Evolutionary conservation across 352 stramenopile genomes (phyloP), one percentile per base, ranked within the genome.

Genomic region (Phytophthora kernoviae): DNA sequence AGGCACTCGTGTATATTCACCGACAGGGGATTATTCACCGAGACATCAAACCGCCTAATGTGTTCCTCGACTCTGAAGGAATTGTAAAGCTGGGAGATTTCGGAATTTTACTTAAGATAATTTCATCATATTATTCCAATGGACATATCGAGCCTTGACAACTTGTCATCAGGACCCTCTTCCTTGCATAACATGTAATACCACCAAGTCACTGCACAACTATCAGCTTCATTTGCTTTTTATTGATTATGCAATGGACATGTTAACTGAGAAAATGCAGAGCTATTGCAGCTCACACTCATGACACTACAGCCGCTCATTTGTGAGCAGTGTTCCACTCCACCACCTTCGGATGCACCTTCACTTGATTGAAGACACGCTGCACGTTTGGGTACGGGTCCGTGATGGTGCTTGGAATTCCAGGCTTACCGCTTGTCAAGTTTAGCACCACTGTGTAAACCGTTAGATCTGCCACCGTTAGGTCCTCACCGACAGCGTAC

Each of bases 1-100:
- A 98, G 68, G 96, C 93, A 14, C 85, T 98, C 21, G 81, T 84
- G 32, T 99, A 98, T 62, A 98, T 99, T 40, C 96, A 99, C 66
- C 75, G 81, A 2, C 84, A 97, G 55, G 88, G 88, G 10, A 94
- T 98, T 54, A 98, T 98, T 65, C 93, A 98, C 75, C 86, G 91
- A 20, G 93, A 97, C 56, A 93, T 96, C 50, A 96, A 96, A 55
- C 93, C 93, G 4, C 87, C 87, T 2, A 98, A 98, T 68, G 94
- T 98, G 50, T 98, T 98, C 64, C 52, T 98, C 4, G 95, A 98
- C 54, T 87, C 83, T 0, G 90, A 97, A 66, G 91, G 90, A 34
- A 96, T 91, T 30, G 88, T 98, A 30, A 94, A 97, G 42, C 73
- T 98, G 0, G 95, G 95, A 8, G 96, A 98, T 68, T 99, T 99